These are phyloP conservation scores for Candida oleophila DNA, from an alignment of 805 yeast species.

Conservation along the genomic window DNA sequence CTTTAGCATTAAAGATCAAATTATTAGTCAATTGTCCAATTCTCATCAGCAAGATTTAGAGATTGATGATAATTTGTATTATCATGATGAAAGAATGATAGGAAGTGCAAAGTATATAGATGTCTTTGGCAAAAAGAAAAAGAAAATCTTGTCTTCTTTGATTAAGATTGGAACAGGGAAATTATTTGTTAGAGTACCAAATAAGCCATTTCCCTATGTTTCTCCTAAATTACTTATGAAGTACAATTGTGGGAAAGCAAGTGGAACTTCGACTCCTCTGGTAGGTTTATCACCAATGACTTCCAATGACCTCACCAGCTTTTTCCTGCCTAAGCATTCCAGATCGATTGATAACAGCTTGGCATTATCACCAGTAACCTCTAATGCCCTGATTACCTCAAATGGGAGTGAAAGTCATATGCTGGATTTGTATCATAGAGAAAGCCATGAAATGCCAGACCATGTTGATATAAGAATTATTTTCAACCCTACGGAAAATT, in stretches of 20 bases:
- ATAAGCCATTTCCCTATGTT: conserved; percentile 31
- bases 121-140: conserved; percentile 36
- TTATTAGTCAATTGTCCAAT: conserved; percentile 7
- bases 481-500: conserved; percentile 23
- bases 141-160: conserved; percentile 31
- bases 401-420: conserved; percentile 17
- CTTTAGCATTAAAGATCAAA: conserved; percentile 11
- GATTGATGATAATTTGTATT: conserved; percentile 7
- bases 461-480: conserved; percentile 25
- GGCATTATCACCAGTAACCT: conserved; percentile 16
- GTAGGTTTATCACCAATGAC: conserved; percentile 4
- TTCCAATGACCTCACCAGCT: background rate
- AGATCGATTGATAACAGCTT: conserved; percentile 6
- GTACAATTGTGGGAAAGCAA: conserved; percentile 28
- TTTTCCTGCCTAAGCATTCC: background rate
- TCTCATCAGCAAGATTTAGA: conserved; percentile 1
- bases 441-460: conserved; percentile 18
- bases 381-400: conserved; percentile 1
- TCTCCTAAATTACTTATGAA: conserved; percentile 37
- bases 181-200: conserved; percentile 33
- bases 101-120: conserved; percentile 20
- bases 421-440: conserved; percentile 30
- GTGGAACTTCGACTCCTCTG: conserved; percentile 6
- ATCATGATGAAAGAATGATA: conserved; percentile 24
- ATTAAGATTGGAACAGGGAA: conserved; percentile 34